A percentile compares a stretch with the other conserved stretches of the same genome.
These are phyloP conservation scores for Hymenoscyphus infarciens DNA, from an alignment of 2,329 filamentous ascomycete genomes.

Conservation along the genomic window DNA sequence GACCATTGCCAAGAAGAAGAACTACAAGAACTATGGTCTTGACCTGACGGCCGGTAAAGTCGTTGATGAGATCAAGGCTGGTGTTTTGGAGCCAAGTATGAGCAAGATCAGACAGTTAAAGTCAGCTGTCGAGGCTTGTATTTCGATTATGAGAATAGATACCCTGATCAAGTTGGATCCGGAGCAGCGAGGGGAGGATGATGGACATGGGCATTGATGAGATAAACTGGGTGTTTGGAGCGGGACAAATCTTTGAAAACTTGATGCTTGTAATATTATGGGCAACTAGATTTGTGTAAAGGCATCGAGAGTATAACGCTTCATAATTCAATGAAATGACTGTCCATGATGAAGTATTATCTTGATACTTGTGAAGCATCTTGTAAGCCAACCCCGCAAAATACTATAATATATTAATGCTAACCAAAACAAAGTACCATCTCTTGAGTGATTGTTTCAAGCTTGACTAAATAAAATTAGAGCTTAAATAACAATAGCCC, in stretches of 20 bases:
- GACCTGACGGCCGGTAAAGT: constrained; percentile 88
- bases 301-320: constrained; percentile 17
- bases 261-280: constrained; percentile 31
- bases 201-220: constrained; percentile 77
- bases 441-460: too few relatives aligned
- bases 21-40: constrained; percentile 97
- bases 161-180: constrained; percentile 98
- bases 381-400: too few relatives aligned
- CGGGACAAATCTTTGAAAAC: constrained; percentile 8
- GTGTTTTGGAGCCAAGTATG: constrained; percentile 93
- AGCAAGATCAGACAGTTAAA: constrained; percentile 98
- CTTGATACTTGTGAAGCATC: too few relatives aligned
- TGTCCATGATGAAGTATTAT: not conserved
- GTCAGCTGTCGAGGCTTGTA: constrained; percentile 96
- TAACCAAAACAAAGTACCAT: too few relatives aligned
- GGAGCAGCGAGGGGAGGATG: constrained; percentile 71
- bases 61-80: constrained; percentile 88
- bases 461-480: too few relatives aligned
- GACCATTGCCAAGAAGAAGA: constrained; percentile 86
- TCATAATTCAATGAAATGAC: constrained; percentile 11
- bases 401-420: too few relatives aligned
- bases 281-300: constrained; percentile 23
- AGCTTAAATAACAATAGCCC: too few relatives aligned
- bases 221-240: constrained; percentile 12
- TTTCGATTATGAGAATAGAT: constrained; percentile 99